Conservation (phyloP, 352 stramenopile species). For the Phytophthora pinifolia region DNA sequence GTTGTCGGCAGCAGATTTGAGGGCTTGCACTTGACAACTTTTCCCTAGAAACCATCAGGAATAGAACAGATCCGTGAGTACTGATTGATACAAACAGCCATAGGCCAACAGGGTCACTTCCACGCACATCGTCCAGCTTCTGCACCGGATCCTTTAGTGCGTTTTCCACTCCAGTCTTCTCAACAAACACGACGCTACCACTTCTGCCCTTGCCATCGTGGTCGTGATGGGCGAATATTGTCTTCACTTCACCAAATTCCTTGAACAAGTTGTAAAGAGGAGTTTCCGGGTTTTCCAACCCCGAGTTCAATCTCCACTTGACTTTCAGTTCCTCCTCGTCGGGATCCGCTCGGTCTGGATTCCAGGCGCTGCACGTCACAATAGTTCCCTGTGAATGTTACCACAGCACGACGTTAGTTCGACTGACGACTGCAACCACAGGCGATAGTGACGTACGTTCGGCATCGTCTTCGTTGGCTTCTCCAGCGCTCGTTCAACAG, state of each 20-base stretch:
- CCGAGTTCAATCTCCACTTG: too few relatives aligned
- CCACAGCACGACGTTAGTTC: too few relatives aligned
- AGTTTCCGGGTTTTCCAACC: slow-evolving; percentile 22
- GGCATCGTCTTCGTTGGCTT: slow-evolving; percentile 27
- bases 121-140: slow-evolving; percentile 69
- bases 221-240: slow-evolving; percentile 47
- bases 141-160: slow-evolving; percentile 52
- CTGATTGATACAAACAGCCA: too few relatives aligned
- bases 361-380: too few relatives aligned
- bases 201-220: slow-evolving; percentile 62
- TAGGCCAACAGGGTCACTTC: neutral
- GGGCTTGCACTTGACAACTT: neutral
- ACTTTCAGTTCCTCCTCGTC: too few relatives aligned
- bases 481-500: slow-evolving; percentile 44
- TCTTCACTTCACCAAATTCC: slow-evolving; percentile 66
- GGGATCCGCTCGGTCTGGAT: too few relatives aligned
- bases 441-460: too few relatives aligned
- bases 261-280: slow-evolving; percentile 56
- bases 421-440: too few relatives aligned
- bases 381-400: too few relatives aligned
- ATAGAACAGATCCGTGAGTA: neutral
- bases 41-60: neutral
- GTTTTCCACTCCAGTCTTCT: slow-evolving; percentile 36
- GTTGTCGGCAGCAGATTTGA: too few relatives aligned
- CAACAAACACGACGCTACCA: slow-evolving; percentile 60